Evolutionary conservation across 208 protist species (phyloP).

Genomic region (Angomonas deanei): DNA sequence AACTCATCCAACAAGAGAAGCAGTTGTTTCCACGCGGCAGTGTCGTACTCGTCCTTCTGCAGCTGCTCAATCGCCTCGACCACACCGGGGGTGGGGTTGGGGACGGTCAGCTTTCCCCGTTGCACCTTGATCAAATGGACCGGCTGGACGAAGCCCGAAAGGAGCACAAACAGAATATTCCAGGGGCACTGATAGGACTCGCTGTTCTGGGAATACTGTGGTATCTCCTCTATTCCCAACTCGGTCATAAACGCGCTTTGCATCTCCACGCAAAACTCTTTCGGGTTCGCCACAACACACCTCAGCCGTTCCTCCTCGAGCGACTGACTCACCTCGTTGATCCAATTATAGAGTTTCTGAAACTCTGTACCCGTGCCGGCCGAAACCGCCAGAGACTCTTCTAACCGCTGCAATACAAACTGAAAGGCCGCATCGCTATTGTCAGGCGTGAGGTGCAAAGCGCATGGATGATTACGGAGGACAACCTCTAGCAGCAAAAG

Average conservation of each 20-base stretch:
- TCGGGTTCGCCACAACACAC: conserved; percentile 35
- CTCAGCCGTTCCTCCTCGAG: conserved; percentile 55
- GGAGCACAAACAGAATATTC: conserved; percentile 61
- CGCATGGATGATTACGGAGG: conserved; percentile 63
- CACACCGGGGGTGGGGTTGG: conserved; percentile 58
- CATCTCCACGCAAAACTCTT: conserved; percentile 7
- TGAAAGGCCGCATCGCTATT: conserved; percentile 19
- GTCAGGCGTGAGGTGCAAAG: conserved; percentile 13
- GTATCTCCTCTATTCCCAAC: conserved; percentile 47
- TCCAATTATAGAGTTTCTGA: conserved; percentile 14
- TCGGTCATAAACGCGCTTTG: conserved; percentile 15
- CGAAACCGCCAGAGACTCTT: conserved; percentile 11
- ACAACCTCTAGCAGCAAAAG: conserved; percentile 61
- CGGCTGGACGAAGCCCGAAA: conserved; percentile 19
- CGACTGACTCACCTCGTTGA: conserved; percentile 51
- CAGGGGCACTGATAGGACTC: conserved; percentile 61
- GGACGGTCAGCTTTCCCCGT: conserved; percentile 28
- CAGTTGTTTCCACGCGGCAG: conserved; percentile 57
- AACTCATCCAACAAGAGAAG: conserved; percentile 53
- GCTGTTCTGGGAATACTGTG: conserved; percentile 33
- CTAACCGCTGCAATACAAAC: conserved; percentile 17
- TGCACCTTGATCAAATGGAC: not conserved
- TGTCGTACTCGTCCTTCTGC: conserved; percentile 51
- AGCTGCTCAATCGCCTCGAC: conserved; percentile 31
- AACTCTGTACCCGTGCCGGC: not conserved